These are phyloP conservation scores for Penicillium fimorum DNA, from an alignment of 495 filamentous ascomycete species.

Conservation along the genomic window DNA sequence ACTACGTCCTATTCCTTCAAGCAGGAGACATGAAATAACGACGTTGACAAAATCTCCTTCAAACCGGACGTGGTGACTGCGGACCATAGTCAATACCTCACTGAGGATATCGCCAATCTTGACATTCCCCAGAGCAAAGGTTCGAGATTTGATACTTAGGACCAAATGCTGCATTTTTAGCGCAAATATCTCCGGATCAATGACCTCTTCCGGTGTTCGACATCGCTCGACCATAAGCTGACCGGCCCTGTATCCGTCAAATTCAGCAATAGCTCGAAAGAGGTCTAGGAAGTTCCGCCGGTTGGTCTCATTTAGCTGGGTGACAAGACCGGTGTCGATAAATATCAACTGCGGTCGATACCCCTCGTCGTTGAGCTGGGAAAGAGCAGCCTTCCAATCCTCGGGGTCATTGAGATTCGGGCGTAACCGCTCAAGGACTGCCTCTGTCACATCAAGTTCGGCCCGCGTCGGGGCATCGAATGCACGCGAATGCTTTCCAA, in stretches of 20 bases:
- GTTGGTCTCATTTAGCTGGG: conserved; percentile 83
- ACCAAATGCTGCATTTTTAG: conserved; percentile 96
- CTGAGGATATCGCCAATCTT: conserved; percentile 95
- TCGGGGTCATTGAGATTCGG: conserved; percentile 64
- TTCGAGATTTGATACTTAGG: conserved; percentile 80
- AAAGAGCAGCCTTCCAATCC: conserved; percentile 71
- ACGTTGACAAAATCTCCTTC: conserved; percentile 99
- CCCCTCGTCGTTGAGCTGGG: conserved; percentile 80
- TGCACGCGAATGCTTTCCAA: conserved; percentile 51
- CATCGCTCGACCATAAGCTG: conserved; percentile 95
- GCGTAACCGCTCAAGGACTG: conserved; percentile 74
- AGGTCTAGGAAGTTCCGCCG: conserved; percentile 91
- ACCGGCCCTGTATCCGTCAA: conserved; percentile 93
- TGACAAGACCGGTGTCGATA: conserved; percentile 96
- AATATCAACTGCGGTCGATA: conserved; percentile 95
- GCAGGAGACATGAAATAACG: conserved; percentile 86
- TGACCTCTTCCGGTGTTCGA: conserved; percentile 82
- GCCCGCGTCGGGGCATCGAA: conserved; percentile 50
- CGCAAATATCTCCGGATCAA: conserved; percentile 86
- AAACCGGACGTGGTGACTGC: conserved; percentile 86
- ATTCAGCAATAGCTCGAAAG: conserved; percentile 94
- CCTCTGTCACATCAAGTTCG: conserved; percentile 77
- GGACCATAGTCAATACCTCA: conserved; percentile 88
- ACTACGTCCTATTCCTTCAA: conserved; percentile 90
- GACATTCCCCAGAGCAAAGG: conserved; percentile 90